phyloP scores from a whole-genome alignment of 345 rosid species.

The Populus alba region DNA sequence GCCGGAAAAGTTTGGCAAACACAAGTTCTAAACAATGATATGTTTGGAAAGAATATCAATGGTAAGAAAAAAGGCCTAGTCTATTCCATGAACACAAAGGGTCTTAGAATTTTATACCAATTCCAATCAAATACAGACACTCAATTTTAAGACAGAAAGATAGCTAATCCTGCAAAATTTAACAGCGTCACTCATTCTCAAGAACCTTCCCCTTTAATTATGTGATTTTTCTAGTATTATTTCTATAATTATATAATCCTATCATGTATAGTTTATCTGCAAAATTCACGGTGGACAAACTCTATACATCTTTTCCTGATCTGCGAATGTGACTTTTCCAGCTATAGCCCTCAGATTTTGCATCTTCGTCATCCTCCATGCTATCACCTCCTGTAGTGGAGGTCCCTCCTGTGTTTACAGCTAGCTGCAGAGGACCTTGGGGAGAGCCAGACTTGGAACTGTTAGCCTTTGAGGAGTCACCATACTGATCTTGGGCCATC shows the following conservation, averaged over 20 bases:
- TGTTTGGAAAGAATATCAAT: not conserved
- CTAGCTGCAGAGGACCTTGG: constrained; percentile 75
- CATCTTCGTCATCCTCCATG: constrained; percentile 78
- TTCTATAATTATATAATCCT: constrained; percentile 30
- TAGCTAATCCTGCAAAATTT: constrained; percentile 58
- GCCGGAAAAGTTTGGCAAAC: not conserved
- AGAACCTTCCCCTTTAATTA: constrained; percentile 36
- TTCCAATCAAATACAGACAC: constrained; percentile 35
- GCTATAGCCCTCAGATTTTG: constrained; percentile 66
- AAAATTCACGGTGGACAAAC: constrained; percentile 51
- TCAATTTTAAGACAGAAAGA: constrained; percentile 30
- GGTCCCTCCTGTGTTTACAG: constrained; percentile 49
- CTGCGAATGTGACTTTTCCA: constrained; percentile 48
- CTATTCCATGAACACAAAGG: constrained; percentile 39
- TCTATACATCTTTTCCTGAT: constrained; percentile 47
- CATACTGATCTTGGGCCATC: constrained; percentile 51
- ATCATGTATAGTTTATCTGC: constrained; percentile 57
- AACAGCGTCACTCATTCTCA: constrained; percentile 29
- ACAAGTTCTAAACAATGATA: not conserved
- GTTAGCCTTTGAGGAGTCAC: constrained; percentile 51
- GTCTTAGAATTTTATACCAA: constrained; percentile 20
- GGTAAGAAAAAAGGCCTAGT: constrained; percentile 8
- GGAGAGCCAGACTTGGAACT: constrained; percentile 68
- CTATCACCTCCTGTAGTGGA: constrained; percentile 55
- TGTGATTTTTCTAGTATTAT: constrained; percentile 33